Conservation (phyloP, 305 asterid species). For the Ajuga reptans region DNA sequence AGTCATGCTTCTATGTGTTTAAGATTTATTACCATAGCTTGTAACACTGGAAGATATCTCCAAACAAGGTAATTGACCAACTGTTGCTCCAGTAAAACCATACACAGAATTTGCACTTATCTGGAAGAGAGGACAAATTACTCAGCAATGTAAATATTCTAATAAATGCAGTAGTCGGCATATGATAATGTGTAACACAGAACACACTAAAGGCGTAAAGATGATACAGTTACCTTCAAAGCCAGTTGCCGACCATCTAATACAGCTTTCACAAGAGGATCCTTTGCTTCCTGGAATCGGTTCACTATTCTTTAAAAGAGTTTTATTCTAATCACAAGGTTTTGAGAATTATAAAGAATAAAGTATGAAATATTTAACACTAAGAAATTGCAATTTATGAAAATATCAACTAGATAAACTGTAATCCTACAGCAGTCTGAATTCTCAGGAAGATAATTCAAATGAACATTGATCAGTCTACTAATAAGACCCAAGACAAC, state of each 20-base stretch:
- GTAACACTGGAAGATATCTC: constrained; percentile 99
- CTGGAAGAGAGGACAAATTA: constrained; percentile 43
- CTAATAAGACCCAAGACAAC: background rate
- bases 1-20: constrained; percentile 11
- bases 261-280: constrained; percentile 92
- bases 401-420: constrained; percentile 5
- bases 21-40: constrained; percentile 73
- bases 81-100: constrained; percentile 97
- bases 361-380: background rate
- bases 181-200: constrained; percentile 2
- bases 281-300: constrained; percentile 80
- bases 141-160: constrained; percentile 7
- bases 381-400: background rate
- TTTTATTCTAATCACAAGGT: background rate
- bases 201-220: background rate
- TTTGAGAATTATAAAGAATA: constrained; percentile 7
- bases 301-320: constrained; percentile 12
- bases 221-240: constrained; percentile 56
- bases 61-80: constrained; percentile 94
- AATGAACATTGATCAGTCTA: background rate
- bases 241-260: constrained; percentile 98
- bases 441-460: background rate
- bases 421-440: background rate
- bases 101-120: constrained; percentile 97
- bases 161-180: constrained; percentile 3